Percentiles rank a stretch among this genome's conserved stretches.
Conservation (phyloP, 768 basidiomycete species). For the Mycena maculata region DNA sequence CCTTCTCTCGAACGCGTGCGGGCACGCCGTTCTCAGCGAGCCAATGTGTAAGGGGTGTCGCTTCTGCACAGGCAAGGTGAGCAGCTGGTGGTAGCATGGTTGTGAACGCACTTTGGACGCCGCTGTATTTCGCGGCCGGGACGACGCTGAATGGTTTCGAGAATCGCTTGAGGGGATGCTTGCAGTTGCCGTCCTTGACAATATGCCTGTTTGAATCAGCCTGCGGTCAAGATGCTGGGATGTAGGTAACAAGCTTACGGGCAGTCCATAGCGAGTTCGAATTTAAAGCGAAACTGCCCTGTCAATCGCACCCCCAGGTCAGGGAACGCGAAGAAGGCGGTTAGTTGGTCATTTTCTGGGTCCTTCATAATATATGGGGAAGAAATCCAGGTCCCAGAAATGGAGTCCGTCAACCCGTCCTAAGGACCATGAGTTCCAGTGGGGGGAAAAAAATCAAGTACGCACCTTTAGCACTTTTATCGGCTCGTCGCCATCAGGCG, state of each 20-base stretch:
- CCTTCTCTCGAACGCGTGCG: constrained; percentile 1
- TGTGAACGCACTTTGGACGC: constrained; percentile 14
- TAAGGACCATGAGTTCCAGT: background rate
- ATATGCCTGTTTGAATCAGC: background rate
- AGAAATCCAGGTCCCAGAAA: background rate
- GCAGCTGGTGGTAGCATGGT: no score
- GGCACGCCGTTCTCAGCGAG: background rate
- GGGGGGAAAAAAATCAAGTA: no score
- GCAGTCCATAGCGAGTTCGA: background rate
- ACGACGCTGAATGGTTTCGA: constrained; percentile 12
- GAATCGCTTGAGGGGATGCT: no score
- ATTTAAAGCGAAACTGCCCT: background rate
- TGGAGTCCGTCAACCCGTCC: background rate
- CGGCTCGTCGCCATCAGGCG: no score
- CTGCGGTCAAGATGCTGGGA: background rate
- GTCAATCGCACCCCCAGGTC: constrained; percentile 13
- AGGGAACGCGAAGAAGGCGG: constrained; percentile 10
- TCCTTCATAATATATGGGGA: background rate
- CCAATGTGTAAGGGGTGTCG: background rate
- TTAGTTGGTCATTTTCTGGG: background rate
- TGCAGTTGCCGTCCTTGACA: background rate
- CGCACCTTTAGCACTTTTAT: no score
- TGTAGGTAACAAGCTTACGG: background rate
- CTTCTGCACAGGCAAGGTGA: background rate
- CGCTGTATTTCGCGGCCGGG: background rate